Percentiles rank a stretch among this genome's conserved stretches.
phyloP scores from a whole-genome alignment of 106 monocot genomes.

The Cymbidium sinense region DNA sequence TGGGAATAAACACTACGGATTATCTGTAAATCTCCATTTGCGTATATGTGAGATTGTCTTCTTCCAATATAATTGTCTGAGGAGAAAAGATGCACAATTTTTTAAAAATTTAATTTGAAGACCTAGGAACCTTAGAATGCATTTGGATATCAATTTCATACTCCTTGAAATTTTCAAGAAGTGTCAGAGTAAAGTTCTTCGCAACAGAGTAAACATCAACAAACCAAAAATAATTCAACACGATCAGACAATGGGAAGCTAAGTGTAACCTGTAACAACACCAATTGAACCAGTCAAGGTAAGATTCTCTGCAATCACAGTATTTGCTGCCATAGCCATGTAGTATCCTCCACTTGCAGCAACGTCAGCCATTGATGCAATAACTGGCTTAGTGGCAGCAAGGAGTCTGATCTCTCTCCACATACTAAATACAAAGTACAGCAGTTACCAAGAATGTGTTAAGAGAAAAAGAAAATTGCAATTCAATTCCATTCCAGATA shows the following conservation, averaged over 20 bases:
- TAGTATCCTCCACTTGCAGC: slow-evolving; percentile 99
- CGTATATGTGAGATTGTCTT: too few relatives aligned
- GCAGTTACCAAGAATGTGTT: not conserved
- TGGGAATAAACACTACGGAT: too few relatives aligned
- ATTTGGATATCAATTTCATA: too few relatives aligned
- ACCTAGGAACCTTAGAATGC: too few relatives aligned
- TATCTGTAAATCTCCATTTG: too few relatives aligned
- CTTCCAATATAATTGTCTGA: not conserved
- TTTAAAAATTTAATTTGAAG: too few relatives aligned
- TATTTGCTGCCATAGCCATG: slow-evolving; percentile 91
- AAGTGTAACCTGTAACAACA: slow-evolving; percentile 81
- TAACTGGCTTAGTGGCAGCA: slow-evolving; percentile 80
- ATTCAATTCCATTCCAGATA: not conserved
- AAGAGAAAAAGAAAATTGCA: not conserved
- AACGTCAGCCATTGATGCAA: slow-evolving; percentile 97
- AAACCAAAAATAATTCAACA: not conserved
- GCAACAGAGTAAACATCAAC: too few relatives aligned
- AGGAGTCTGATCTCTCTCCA: slow-evolving; percentile 97
- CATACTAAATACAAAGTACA: slow-evolving; percentile 37
- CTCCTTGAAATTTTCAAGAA: too few relatives aligned
- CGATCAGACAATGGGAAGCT: not conserved
- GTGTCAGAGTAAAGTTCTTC: too few relatives aligned
- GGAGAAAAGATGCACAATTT: not conserved
- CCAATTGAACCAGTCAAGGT: slow-evolving; percentile 97
- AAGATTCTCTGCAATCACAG: slow-evolving; percentile 85